Evolutionary conservation across 257 asterid genomes (phyloP), one percentile per base, ranked within the genome.

Genomic region (Solanum bulbocastanum): DNA sequence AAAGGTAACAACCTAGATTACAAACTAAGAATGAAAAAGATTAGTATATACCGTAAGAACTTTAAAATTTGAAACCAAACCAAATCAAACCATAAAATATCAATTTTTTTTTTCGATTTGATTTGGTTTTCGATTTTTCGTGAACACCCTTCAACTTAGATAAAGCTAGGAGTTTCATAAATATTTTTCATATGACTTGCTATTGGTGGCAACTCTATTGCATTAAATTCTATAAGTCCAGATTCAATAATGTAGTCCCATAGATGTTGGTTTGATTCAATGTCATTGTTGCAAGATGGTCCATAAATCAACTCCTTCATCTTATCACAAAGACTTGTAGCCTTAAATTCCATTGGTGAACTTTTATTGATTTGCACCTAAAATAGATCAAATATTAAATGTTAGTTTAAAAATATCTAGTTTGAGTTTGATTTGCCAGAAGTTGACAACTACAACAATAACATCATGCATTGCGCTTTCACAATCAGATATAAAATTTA

Each of bases 241-340:
- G 91, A 86, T 56, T 90, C 89, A 23, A 89, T 87, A 81, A 84
- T 91, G 33, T 81, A 90, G 82, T 93, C 94, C 92, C 91, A 93
- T 76, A 87, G 62, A 56, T 85, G 84, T 36, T 73, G 44, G 27
- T 86, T 78, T 73, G 93, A 89, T 88, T 91, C 94, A 74, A 74
- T 86, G 14, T 87, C 87, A 87, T 76, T 88, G 16, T 72, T 83
- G 9, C 60, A 14, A 49, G 87, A 49, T 10, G 89, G 83, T 66
- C 89, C 91, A 52, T 75, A 79, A 15, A 88, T 79, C 87, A 92
- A 44, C 42, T 91, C 89, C 87, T 90, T 89, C 83, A 88, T 40
- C 89, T 89, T 92, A 30, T 84, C 83, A 4, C 91, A 73, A 40
- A 91, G 62, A 78, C 89, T 75, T 86, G 88, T 73, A 5, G 84